These are phyloP conservation scores for Gossypium mustelinum DNA, from an alignment of 345 rosid genomes.

Conservation along the genomic window DNA sequence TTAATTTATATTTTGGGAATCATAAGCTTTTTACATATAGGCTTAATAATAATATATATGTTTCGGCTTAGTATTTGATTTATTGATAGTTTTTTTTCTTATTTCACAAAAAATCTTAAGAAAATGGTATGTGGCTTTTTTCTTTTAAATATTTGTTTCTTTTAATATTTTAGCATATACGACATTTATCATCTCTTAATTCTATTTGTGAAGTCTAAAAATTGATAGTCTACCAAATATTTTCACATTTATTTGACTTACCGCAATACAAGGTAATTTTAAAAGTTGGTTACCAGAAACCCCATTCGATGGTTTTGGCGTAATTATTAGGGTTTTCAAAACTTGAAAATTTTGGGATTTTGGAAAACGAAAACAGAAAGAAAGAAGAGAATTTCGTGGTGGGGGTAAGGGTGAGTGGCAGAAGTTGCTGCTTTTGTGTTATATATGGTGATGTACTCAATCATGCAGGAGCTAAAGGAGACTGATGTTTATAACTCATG, in stretches of 20 bases:
- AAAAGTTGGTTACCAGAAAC: neutral
- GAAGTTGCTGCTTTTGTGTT: conserved; percentile 10
- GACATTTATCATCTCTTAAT: too few relatives aligned
- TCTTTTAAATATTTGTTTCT: neutral
- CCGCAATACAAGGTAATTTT: neutral
- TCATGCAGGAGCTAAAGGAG: conserved; percentile 16
- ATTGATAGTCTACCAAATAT: too few relatives aligned
- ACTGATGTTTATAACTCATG: conserved; percentile 18
- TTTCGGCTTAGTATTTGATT: neutral
- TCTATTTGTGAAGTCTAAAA: too few relatives aligned
- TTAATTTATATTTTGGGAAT: neutral
- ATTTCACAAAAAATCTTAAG: neutral
- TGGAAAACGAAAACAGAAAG: neutral
- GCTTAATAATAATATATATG: neutral
- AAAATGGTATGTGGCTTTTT: neutral
- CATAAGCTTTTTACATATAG: neutral
- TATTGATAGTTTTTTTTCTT: neutral
- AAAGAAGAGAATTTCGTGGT: conserved; percentile 16
- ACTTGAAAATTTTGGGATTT: neutral
- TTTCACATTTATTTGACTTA: neutral
- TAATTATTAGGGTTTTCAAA: neutral
- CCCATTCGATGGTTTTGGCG: neutral
- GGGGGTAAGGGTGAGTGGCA: conserved; percentile 21
- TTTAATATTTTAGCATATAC: neutral
- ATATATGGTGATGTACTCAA: conserved; percentile 24